Evolutionary conservation across 176 grass and related monocot genomes (phyloP).

Genomic region (Oryza longistaminata): DNA sequence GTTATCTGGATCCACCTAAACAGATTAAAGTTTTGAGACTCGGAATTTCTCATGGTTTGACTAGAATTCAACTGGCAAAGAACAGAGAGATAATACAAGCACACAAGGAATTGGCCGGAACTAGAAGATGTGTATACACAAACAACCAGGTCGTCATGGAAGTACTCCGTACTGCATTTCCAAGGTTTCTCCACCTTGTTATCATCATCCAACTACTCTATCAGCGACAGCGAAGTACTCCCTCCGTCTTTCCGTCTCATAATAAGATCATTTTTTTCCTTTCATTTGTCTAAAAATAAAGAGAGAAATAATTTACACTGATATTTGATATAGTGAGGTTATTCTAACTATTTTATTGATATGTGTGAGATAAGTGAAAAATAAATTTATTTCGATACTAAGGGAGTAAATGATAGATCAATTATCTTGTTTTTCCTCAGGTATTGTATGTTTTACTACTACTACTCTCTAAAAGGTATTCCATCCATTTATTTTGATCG

Average conservation of each 20-base stretch:
- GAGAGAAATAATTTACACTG: too few species aligned
- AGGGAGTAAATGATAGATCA: too few species aligned
- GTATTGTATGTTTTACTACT: neutral
- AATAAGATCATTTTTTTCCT: too few species aligned
- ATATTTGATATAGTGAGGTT: too few species aligned
- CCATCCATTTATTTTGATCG: too few species aligned
- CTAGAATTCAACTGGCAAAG: neutral
- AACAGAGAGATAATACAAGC: neutral
- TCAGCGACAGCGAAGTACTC: too few species aligned
- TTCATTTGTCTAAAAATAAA: too few species aligned
- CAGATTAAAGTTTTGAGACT: neutral
- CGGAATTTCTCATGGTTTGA: neutral
- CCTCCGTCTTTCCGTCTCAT: too few species aligned
- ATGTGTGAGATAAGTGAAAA: too few species aligned
- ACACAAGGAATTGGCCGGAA: neutral
- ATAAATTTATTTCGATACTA: neutral
- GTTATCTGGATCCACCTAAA: neutral
- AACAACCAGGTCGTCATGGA: neutral
- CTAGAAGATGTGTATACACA: neutral
- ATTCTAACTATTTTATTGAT: too few species aligned
- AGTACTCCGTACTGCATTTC: neutral
- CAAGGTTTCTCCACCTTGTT: neutral
- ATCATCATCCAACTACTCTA: neutral
- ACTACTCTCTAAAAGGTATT: neutral
- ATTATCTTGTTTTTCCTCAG: neutral